Evolutionary conservation across 106 monocot genomes (phyloP).

Genomic region (Apostasia ramifera): DNA sequence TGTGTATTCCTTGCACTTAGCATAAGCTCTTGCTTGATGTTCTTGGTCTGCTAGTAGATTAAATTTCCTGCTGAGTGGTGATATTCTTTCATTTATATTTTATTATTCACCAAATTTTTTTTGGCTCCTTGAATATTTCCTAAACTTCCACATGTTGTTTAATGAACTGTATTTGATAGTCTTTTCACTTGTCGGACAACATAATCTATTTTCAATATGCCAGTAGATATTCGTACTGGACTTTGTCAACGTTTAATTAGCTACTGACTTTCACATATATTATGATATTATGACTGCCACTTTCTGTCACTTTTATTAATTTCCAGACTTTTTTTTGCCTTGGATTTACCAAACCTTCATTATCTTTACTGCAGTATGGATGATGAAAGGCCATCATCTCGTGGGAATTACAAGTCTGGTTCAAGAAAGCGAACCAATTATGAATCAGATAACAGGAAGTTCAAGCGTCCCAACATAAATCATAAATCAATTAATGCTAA

Average conservation of each 20-base stretch:
- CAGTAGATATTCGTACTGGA: too few species aligned
- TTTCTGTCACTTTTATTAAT: not conserved
- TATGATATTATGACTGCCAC: not conserved
- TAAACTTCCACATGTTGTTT: too few species aligned
- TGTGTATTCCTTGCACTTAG: too few species aligned
- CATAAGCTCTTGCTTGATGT: too few species aligned
- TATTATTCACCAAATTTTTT: too few species aligned
- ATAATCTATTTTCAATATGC: too few species aligned
- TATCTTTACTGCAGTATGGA: constrained; percentile 26
- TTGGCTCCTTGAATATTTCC: too few species aligned
- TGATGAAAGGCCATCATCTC: constrained; percentile 12
- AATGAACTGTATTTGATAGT: too few species aligned
- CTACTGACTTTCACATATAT: not conserved
- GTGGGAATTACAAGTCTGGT: constrained; percentile 13
- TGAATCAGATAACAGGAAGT: constrained; percentile 32
- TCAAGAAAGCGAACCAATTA: constrained; percentile 17
- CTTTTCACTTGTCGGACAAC: too few species aligned
- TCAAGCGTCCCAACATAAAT: constrained; percentile 37
- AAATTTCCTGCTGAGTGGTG: too few species aligned
- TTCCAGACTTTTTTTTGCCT: not conserved
- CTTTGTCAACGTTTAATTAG: not conserved
- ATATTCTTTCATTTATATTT: not conserved
- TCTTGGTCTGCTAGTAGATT: too few species aligned
- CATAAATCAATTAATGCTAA: constrained; percentile 20
- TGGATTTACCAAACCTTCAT: not conserved